Conservation (phyloP, 306 rosid species). For the Vicia faba region DNA sequence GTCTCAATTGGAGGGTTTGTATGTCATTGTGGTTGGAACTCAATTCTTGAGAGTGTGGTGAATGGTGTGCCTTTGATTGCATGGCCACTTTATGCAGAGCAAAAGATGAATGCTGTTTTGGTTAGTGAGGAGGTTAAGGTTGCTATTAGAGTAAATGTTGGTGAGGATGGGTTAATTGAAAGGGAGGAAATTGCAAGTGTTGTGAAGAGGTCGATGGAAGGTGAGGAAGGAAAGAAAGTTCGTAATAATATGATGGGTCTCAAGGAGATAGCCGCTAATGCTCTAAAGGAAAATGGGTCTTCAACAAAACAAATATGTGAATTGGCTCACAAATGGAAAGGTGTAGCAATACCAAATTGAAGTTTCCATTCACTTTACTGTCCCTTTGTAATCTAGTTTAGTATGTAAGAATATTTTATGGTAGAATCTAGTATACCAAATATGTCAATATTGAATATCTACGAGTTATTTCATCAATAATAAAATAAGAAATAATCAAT, state of each 20-base stretch:
- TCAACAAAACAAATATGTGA: conserved; percentile 30
- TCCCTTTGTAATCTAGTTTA: too few relatives aligned
- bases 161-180: conserved; percentile 27
- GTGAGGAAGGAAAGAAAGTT: conserved; percentile 27
- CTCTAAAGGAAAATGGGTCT: conserved; percentile 30
- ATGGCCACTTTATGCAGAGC: conserved; percentile 42
- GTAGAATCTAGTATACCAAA: too few relatives aligned
- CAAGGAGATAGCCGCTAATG: conserved; percentile 14
- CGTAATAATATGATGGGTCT: conserved; percentile 6
- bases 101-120: conserved; percentile 33
- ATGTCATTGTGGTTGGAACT: conserved; percentile 47
- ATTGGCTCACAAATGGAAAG: conserved; percentile 35
- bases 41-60: conserved; percentile 34
- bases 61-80: conserved; percentile 33
- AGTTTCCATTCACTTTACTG: too few relatives aligned
- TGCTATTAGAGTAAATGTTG: conserved; percentile 24
- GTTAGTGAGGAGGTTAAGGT: conserved; percentile 22
- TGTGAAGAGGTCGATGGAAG: conserved; percentile 28
- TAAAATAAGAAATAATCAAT: too few relatives aligned
- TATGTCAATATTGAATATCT: too few relatives aligned
- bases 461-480: too few relatives aligned
- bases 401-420: too few relatives aligned
- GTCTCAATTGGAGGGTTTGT: conserved; percentile 40
- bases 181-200: conserved; percentile 37
- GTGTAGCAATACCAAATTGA: not conserved